Base-by-base conservation (phyloP, 2,329 filamentous ascomycete species). In the Didymella pinodella region DNA sequence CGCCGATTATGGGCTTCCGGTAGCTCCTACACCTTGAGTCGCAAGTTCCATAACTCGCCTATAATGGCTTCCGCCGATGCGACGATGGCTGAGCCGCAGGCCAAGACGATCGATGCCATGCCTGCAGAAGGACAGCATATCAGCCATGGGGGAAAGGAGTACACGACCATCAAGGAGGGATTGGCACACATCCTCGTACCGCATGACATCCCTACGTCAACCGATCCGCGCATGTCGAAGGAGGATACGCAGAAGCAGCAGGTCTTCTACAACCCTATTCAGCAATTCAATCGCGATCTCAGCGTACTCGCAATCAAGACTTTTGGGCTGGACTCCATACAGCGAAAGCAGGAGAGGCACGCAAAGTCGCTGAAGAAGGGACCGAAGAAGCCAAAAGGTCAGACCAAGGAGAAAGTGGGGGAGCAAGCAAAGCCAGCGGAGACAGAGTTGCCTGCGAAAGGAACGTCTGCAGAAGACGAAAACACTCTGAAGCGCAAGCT, bases 201-300 rank as follows among this genome's bases (percentile, higher is more conserved):
- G 1, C 81, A 81, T 32, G 78, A 79, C 29, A 80, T 79, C 12
- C 78, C 81, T n/a, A 81, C 79, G 25, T 70, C 82, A 65, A 74
- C 80, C 65, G 73, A 84, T 77, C 77, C 79, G 0, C 79, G 81
- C 61, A 74, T 78, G 25, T 79, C 80, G 45, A 82, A 81, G 61
- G 76, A 77, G 51, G 85, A 86, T 6, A 71, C 69, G 81, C 84
- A 59, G 85, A 88, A 67, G 83, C 90, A 94, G 69, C 82, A 83
- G 32, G 96, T 99, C 55, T 99, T 99, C 74, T 99, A 99, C 84
- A 99, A 99, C 70, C 94, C 95, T 0, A 97, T 99, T 54, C 95
- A 99, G 75, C 95, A 99, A 75, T 99, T 98, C 83, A 99, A 99
- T 78, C 90, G 96, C 46, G 95, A 99, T 75, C 79, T 99, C 65